Base-by-base conservation (phyloP, 768 basidiomycete species). In the Clitopilus passeckerianus region DNA sequence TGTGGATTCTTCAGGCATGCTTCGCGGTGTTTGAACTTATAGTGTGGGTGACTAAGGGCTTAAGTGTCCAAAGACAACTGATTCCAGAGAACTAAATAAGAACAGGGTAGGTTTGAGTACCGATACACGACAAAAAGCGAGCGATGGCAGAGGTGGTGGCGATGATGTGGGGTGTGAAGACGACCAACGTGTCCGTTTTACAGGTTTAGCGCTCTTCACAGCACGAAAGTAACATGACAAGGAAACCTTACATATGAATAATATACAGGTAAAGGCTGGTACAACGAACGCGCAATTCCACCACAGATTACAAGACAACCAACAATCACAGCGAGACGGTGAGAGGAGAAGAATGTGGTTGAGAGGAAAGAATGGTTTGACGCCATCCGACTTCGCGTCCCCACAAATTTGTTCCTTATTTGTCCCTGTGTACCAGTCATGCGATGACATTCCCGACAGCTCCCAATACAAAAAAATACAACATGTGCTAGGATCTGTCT, bases 1-100 rank as follows among this genome's bases (percentile, higher is more conserved):
- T n/a, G 46, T 50, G 20, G 46, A 50, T 34, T 56, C 54, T 34
- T 69, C 65, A 64, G 66, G 52, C 16, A 56, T 44, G 43, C 15
- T 9, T 57, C 41, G 22, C 24, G 53, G 30, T 34, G 62, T 52
- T 53, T 53, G 30, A 54, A 35, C 50, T 27, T 34, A 27, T 16
- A 23, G n/a, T 27, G 16, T 10, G 16, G 46, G 46, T 50, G 46
- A 50, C 46, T 50, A 50, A 50, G 46, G 20, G 46, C 18, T 50
- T 18, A 50, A 50, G 46, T 22, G 46, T n/a, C 46, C 3, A n/a
- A 18, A 50, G 46, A 50, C 46, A 50, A 50, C 46, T 50, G 46
- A 50, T 50, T 50, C 46, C 46, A 50, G 46, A 50, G 46, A 50
- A 50, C 46, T 50, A 50, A 22, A 50, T 50, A 16, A 50, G 46